Evolutionary conservation across 2,329 filamentous ascomycete species (phyloP), one percentile per base, ranked within the genome.

Genomic region (Arthrobotrys entomopaga): DNA sequence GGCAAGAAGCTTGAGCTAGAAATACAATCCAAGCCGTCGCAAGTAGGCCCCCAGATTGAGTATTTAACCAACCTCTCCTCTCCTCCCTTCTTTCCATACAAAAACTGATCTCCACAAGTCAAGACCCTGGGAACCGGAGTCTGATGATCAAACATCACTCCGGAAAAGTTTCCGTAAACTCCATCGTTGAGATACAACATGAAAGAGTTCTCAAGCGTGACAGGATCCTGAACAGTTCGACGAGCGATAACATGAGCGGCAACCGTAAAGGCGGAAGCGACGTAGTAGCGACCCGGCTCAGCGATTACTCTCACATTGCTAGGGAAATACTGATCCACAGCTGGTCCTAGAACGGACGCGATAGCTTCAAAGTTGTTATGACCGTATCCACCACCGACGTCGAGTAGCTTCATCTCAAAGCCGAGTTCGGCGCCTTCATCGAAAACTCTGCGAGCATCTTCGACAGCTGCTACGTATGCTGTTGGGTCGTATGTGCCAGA

Each of bases 101-200:
- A 80, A 76, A 87, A 86, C 73, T 84, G 83, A 76, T 85, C 82
- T 74, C 86, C 84, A 19, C 86, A 84, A 77, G 88, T 89, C 64
- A 99, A 85, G 70, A 98, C 87, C 82, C 91, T 91, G 65, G 94
- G 92, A 52, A 91, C 83, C 0, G 95, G 95, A 79, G 96, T 87
- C 85, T 99, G 95, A 83, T 98, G 95, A 80, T 98, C 95, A 81
- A 97, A 99, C 85, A 98, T 97, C 86, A 98, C 98, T 87, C 93
- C 96, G 77, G 92, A 96, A 81, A 99, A 98, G 84, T 98, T 98
- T 80, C 95, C 95, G 80, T 99, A 99, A 63, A 98, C 90, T 26
- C 95, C 95, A 79, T 99, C 95, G 81, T 99, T 99, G 81, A 98
- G 85, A 82, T 99, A 99, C 53, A 97, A 84, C 95, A 98, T 99